These are phyloP conservation scores for Coemansia sp. DNA, from an alignment of 192 early-diverging fungal genomes.

Conservation along the genomic window DNA sequence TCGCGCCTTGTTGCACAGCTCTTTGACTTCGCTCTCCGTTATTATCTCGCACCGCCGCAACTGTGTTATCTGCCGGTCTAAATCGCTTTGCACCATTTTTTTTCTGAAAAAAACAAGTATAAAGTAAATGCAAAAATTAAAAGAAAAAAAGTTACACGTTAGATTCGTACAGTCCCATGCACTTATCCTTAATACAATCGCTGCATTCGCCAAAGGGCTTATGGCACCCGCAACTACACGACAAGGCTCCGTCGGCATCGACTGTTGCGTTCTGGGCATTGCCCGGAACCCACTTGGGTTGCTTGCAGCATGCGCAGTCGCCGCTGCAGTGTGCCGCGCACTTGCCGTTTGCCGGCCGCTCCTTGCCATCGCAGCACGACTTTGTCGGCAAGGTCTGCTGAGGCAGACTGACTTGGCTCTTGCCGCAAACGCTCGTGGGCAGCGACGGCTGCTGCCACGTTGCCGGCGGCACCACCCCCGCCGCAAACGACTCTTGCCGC, in stretches of 20 bases:
- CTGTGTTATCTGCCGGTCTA: conserved; percentile 80
- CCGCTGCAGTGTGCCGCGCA: not conserved
- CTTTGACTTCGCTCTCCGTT: conserved; percentile 87
- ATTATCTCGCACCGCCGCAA: conserved; percentile 89
- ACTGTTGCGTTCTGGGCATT: conserved; percentile 23
- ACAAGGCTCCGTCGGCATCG: conserved; percentile 54
- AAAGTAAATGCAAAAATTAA: conserved; percentile 6
- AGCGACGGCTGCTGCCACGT: conserved; percentile 2
- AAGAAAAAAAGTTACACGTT: conserved; percentile 10
- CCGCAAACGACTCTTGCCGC: conserved; percentile 3
- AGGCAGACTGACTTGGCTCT: conserved; percentile 5
- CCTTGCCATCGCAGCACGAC: conserved; percentile 22
- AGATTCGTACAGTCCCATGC: conserved; percentile 30
- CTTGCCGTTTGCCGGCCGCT: not conserved
- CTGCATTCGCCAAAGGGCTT: conserved; percentile 55
- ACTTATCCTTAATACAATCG: conserved; percentile 56
- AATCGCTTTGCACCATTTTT: conserved; percentile 49
- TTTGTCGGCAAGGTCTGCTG: conserved; percentile 23
- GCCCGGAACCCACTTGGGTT: conserved; percentile 29
- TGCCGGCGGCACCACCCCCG: conserved; percentile 13
- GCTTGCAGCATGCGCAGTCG: conserved; percentile 24
- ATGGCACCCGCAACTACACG: conserved; percentile 61
- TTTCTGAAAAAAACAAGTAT: not conserved
- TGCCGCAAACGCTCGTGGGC: not conserved
- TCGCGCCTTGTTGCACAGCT: conserved; percentile 89